These are phyloP conservation scores for Leucocoprinus birnbaumii DNA, from an alignment of 768 basidiomycete species.

Conservation along the genomic window DNA sequence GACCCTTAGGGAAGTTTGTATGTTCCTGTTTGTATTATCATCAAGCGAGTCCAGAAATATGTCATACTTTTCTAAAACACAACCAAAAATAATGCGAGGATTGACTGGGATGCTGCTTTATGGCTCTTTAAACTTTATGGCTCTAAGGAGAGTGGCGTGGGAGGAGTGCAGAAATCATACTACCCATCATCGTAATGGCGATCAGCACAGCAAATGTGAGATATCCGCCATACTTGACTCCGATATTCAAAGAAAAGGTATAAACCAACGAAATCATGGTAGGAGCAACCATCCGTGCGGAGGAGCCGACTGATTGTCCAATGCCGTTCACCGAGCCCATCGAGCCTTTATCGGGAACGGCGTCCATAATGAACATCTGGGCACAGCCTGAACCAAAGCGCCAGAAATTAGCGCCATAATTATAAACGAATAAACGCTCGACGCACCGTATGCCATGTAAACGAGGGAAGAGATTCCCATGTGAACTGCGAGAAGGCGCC, in stretches of 20 bases:
- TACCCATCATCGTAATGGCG: constrained; percentile 16
- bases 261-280: constrained; percentile 55
- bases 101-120: neutral
- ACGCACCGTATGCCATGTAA: constrained; percentile 12
- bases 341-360: constrained; percentile 19
- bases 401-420: neutral
- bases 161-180: constrained; percentile 9
- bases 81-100: too few relatives aligned
- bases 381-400: constrained; percentile 1
- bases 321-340: constrained; percentile 13
- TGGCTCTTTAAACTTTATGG: too few relatives aligned
- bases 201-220: constrained; percentile 42
- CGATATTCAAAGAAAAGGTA: constrained; percentile 49
- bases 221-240: constrained; percentile 39
- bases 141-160: neutral
- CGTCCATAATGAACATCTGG: constrained; percentile 14
- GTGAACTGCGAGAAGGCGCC: constrained; percentile 1
- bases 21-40: too few relatives aligned
- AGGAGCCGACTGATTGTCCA: constrained; percentile 32
- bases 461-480: constrained; percentile 7
- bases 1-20: too few relatives aligned
- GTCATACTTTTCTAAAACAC: too few relatives aligned
- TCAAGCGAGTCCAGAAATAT: too few relatives aligned
- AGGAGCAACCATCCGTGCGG: constrained; percentile 46
- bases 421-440: neutral